Evolutionary conservation across 352 stramenopile species (phyloP).

Genomic region (Phytophthora idaei): DNA sequence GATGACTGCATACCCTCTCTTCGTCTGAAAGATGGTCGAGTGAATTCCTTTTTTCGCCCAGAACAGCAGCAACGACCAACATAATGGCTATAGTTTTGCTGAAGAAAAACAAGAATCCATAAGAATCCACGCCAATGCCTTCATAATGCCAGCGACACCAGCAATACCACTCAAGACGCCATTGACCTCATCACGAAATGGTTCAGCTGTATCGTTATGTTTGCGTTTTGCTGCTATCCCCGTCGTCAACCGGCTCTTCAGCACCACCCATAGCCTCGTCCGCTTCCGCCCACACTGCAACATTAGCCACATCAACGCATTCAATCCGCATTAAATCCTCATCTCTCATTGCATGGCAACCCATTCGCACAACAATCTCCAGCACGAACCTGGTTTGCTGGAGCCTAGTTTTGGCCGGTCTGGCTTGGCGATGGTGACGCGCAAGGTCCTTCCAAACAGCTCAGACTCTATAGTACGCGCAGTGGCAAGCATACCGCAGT

Average conservation of each 20-base stretch:
- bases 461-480: constrained; percentile 75
- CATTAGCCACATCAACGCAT: constrained; percentile 3
- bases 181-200: constrained; percentile 1
- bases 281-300: constrained; percentile 69
- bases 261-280: constrained; percentile 34
- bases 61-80: neutral
- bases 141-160: neutral
- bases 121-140: neutral
- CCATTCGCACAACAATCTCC: neutral
- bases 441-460: constrained; percentile 91
- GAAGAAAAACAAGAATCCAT: neutral
- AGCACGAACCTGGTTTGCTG: constrained; percentile 68
- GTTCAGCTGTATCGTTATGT: constrained; percentile 7
- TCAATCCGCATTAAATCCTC: neutral
- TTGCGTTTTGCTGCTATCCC: constrained; percentile 3
- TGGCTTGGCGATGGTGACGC: constrained; percentile 92
- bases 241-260: constrained; percentile 12
- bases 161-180: neutral
- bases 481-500: constrained; percentile 4
- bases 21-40: neutral
- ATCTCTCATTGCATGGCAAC: neutral
- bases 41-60: neutral
- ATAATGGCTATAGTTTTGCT: no score
- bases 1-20: no score
- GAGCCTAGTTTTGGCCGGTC: constrained; percentile 78